Percentiles rank a stretch among this genome's conserved stretches.
These are phyloP conservation scores for Phytopythium mirpurense DNA, from an alignment of 352 stramenopile species.

Conservation along the genomic window DNA sequence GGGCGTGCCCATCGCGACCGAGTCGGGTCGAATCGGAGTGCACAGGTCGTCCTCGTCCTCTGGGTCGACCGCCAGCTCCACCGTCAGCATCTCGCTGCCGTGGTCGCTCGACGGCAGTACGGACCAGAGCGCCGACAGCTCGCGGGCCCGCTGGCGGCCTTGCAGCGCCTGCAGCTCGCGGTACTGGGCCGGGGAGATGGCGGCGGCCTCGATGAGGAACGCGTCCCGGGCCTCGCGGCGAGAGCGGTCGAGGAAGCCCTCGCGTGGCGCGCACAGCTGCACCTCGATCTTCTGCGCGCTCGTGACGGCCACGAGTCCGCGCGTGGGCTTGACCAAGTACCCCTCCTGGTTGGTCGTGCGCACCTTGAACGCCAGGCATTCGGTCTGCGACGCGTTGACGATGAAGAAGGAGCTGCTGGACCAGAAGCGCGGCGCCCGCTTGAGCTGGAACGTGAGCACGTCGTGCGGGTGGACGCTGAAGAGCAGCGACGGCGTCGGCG, in stretches of 20 bases:
- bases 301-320: slow-evolving; percentile 51
- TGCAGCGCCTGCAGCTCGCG: slow-evolving; percentile 29
- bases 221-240: slow-evolving; percentile 56
- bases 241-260: slow-evolving; percentile 27
- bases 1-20: not conserved
- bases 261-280: slow-evolving; percentile 34
- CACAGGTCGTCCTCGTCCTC: slow-evolving; percentile 5
- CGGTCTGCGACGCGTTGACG: slow-evolving; percentile 42
- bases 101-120: slow-evolving; percentile 17
- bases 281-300: slow-evolving; percentile 61
- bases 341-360: slow-evolving; percentile 74
- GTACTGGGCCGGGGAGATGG: slow-evolving; percentile 34
- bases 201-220: slow-evolving; percentile 69
- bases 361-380: slow-evolving; percentile 68
- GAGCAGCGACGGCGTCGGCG: slow-evolving; percentile 10
- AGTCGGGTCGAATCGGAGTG: not conserved
- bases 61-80: slow-evolving; percentile 20
- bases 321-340: slow-evolving; percentile 71
- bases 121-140: slow-evolving; percentile 45
- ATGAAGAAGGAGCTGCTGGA: slow-evolving; percentile 46
- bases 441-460: slow-evolving; percentile 35
- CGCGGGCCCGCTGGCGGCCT: slow-evolving; percentile 26
- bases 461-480: slow-evolving; percentile 45
- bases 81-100: slow-evolving; percentile 33
- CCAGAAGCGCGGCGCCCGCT: slow-evolving; percentile 25